phyloP scores from a whole-genome alignment of 2,329 filamentous ascomycete genomes.

The Ophiostoma ips region DNA sequence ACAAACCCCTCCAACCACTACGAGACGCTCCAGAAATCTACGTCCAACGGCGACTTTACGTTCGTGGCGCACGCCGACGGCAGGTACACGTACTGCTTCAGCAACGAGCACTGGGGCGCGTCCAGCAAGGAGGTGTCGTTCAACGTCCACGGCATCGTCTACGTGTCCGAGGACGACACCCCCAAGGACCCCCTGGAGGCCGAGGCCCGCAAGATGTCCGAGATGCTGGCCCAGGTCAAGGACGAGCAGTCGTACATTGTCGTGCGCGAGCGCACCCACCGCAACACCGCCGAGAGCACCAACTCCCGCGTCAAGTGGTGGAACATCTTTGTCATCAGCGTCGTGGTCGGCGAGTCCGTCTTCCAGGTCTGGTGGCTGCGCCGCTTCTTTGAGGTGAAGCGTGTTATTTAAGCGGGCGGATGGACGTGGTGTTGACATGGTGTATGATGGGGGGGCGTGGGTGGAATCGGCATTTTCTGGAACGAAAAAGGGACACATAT shows the following conservation, averaged over 20 bases:
- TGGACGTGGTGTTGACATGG: neutral
- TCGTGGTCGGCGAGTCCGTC: conserved; percentile 79
- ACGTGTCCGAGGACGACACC: conserved; percentile 77
- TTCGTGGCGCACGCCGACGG: conserved; percentile 79
- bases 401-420: conserved; percentile 42
- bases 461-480: neutral
- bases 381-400: conserved; percentile 86
- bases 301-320: conserved; percentile 98
- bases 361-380: conserved; percentile 99
- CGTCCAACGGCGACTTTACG: conserved; percentile 84
- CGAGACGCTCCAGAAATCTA: conserved; percentile 64
- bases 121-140: conserved; percentile 97
- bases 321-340: conserved; percentile 89
- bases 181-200: conserved; percentile 77
- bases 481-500: neutral
- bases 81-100: conserved; percentile 94
- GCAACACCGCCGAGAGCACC: conserved; percentile 97
- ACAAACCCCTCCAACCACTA: conserved; percentile 63
- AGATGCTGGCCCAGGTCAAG: conserved; percentile 82
- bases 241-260: conserved; percentile 98
- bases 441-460: neutral
- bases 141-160: conserved; percentile 97
- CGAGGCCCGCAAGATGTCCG: conserved; percentile 75
- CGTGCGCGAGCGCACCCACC: conserved; percentile 84
- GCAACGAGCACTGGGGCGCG: conserved; percentile 95